Evolutionary conservation across 1,139 yeast species (phyloP).

Genomic region (Magnusiomyces paraingens): DNA sequence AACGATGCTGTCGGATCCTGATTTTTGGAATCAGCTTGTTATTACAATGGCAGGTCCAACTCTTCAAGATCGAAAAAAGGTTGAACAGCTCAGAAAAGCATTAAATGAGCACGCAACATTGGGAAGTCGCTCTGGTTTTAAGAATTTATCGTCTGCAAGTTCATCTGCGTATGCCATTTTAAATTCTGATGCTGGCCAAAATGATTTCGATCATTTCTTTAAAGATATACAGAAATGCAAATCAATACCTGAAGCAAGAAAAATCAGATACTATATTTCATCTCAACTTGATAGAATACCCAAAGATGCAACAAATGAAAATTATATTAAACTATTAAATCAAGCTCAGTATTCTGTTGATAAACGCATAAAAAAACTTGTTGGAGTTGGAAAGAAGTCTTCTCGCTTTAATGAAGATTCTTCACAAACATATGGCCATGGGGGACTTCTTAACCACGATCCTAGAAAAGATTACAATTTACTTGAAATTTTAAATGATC

Average conservation of each 20-base stretch:
- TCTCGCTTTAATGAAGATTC: not conserved
- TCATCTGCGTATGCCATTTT: slow-evolving; percentile 14
- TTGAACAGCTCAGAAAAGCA: slow-evolving; percentile 63
- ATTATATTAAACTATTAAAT: slow-evolving; percentile 28
- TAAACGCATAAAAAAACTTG: slow-evolving; percentile 24
- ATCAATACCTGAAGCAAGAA: slow-evolving; percentile 39
- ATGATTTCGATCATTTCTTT: slow-evolving; percentile 41
- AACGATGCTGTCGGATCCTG: slow-evolving; percentile 59
- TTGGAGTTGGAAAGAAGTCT: slow-evolving; percentile 17
- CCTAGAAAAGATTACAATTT: slow-evolving; percentile 35
- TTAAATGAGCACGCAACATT: slow-evolving; percentile 54
- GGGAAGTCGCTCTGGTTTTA: slow-evolving; percentile 4
- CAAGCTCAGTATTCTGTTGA: slow-evolving; percentile 27
- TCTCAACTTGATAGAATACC: slow-evolving; percentile 34
- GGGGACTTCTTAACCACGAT: slow-evolving; percentile 16
- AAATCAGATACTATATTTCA: slow-evolving; percentile 39
- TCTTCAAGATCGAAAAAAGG: slow-evolving; percentile 69
- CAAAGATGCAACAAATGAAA: slow-evolving; percentile 19
- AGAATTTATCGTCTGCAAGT: not conserved
- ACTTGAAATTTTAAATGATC: slow-evolving; percentile 40
- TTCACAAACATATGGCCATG: not conserved
- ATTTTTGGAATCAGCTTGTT: slow-evolving; percentile 64
- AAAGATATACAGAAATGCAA: slow-evolving; percentile 34
- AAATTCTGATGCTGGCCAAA: slow-evolving; percentile 31
- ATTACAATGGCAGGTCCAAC: slow-evolving; percentile 57